phyloP scores from a whole-genome alignment of 495 filamentous ascomycete species.

The Penicillium roqueforti region DNA sequence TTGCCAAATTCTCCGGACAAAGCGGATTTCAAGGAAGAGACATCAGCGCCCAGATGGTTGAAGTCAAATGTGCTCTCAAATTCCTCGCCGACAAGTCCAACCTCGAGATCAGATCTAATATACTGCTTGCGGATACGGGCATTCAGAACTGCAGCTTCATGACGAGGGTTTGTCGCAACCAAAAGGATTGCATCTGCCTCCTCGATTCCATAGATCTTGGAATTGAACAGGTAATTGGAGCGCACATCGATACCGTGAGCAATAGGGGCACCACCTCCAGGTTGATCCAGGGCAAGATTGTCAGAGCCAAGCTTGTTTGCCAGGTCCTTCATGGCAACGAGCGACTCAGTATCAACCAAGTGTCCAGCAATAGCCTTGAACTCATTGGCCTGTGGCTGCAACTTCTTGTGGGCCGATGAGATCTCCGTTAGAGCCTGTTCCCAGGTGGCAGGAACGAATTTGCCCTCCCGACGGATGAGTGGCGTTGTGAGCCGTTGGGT shows the following conservation, averaged over 20 bases:
- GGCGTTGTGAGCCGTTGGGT: constrained; percentile 92
- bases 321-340: constrained; percentile 95
- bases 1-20: constrained; percentile 86
- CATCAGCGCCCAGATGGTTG: constrained; percentile 77
- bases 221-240: constrained; percentile 95
- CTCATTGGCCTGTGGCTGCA: constrained; percentile 80
- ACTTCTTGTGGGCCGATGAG: constrained; percentile 64
- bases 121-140: constrained; percentile 97
- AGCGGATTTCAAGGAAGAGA: constrained; percentile 72
- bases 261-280: constrained; percentile 73
- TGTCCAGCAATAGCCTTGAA: constrained; percentile 94
- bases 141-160: constrained; percentile 92
- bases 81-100: constrained; percentile 85
- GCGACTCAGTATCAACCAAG: constrained; percentile 81
- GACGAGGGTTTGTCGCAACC: constrained; percentile 88
- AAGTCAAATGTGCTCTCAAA: constrained; percentile 94
- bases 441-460: constrained; percentile 88
- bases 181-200: constrained; percentile 90
- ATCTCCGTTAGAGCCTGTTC: constrained; percentile 90
- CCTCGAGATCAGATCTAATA: constrained; percentile 88
- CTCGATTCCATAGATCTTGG: constrained; percentile 86
- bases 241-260: constrained; percentile 93
- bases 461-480: constrained; percentile 78
- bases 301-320: constrained; percentile 94
- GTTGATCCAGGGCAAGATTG: constrained; percentile 89